Conservation (phyloP, 164 flowering plant species). For the Tetracentron sinense region DNA sequence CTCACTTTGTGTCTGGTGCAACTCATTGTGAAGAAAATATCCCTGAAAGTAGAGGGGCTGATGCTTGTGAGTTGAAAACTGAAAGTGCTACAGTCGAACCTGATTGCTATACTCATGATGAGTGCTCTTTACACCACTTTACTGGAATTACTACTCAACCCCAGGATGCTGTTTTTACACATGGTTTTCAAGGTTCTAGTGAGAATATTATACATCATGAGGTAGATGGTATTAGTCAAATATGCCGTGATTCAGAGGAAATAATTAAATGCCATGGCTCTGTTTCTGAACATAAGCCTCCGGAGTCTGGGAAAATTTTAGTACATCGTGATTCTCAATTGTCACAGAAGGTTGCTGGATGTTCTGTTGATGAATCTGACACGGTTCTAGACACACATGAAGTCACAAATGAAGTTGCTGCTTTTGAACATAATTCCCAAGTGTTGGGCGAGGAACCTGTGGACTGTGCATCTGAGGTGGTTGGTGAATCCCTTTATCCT, state of each 20-base stretch:
- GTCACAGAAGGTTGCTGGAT: not conserved
- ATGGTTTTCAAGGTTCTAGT: not conserved
- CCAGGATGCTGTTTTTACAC: conserved; percentile 1
- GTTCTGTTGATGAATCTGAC: not conserved
- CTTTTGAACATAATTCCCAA: conserved; percentile 3
- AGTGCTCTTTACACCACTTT: not conserved
- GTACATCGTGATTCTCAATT: not conserved
- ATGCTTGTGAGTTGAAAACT: conserved; percentile 10
- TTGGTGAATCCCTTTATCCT: not conserved
- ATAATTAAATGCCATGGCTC: not conserved
- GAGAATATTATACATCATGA: not conserved
- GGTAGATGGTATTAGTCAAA: not conserved
- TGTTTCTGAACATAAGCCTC: conserved; percentile 1
- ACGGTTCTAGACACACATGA: not conserved
- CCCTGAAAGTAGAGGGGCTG: conserved; percentile 6
- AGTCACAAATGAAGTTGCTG: not conserved
- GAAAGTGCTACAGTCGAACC: not conserved
- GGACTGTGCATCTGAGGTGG: conserved; percentile 1
- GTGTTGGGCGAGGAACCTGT: conserved; percentile 1
- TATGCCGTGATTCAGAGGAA: not conserved
- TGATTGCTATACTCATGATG: not conserved
- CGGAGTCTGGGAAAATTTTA: not conserved
- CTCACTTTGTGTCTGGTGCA: conserved; percentile 13
- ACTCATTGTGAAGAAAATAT: conserved; percentile 1
- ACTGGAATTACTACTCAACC: not conserved